phyloP scores from a whole-genome alignment of 331 rosid genomes.

The Quercus tomentella region DNA sequence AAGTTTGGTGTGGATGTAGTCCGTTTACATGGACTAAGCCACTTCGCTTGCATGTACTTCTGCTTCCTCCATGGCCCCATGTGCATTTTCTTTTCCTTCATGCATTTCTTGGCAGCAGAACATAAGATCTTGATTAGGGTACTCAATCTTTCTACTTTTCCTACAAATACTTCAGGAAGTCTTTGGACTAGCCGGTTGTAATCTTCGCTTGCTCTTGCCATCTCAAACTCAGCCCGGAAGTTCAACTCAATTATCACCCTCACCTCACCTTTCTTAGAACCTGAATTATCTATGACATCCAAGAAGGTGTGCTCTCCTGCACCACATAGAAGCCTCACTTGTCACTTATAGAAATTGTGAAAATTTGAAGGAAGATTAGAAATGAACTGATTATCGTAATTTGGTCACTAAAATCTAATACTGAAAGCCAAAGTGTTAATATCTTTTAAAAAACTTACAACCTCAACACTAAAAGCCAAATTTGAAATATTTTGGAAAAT shows the following conservation, averaged over 20 bases:
- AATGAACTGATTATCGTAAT: too few species aligned
- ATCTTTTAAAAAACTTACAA: too few species aligned
- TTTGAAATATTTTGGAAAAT: neutral
- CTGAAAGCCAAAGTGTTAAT: too few species aligned
- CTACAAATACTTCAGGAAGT: slow-evolving; percentile 79
- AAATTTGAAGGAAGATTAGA: neutral
- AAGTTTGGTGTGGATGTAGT: slow-evolving; percentile 34
- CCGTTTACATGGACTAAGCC: slow-evolving; percentile 77
- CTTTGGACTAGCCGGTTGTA: slow-evolving; percentile 47
- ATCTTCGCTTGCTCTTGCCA: slow-evolving; percentile 64
- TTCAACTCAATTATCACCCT: slow-evolving; percentile 73
- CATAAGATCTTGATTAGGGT: slow-evolving; percentile 59
- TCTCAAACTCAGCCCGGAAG: slow-evolving; percentile 76
- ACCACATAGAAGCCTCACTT: neutral
- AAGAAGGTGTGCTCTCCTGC: slow-evolving; percentile 77
- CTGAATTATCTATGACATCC: slow-evolving; percentile 62
- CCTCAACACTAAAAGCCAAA: neutral
- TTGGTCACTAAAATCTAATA: neutral
- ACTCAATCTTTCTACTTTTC: slow-evolving; percentile 70
- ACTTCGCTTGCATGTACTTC: slow-evolving; percentile 81
- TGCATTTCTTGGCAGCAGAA: slow-evolving; percentile 70
- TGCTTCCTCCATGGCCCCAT: slow-evolving; percentile 97
- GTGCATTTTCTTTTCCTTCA: slow-evolving; percentile 87
- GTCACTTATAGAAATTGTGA: neutral
- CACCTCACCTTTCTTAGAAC: slow-evolving; percentile 51